Conservation (phyloP, 495 filamentous ascomycete genomes). For the Aspergillus haitiensis region DNA sequence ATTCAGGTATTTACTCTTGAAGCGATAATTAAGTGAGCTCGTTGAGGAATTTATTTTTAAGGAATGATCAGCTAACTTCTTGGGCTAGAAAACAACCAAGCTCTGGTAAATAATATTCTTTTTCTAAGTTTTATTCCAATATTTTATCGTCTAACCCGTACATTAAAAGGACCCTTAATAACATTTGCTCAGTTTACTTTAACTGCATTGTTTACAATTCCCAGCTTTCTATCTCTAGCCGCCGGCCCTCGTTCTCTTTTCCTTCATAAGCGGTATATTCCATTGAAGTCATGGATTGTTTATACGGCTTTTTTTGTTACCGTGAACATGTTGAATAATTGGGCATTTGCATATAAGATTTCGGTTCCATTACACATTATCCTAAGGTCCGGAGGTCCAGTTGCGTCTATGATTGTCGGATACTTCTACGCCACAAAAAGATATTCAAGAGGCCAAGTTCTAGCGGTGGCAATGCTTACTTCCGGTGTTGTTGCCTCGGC, state of each 20-base stretch:
- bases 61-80: conserved; percentile 52
- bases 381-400: conserved; percentile 88
- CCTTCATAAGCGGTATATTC: conserved; percentile 75
- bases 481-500: conserved; percentile 83
- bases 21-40: conserved; percentile 84
- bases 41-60: conserved; percentile 20
- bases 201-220: conserved; percentile 64
- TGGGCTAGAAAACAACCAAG: conserved; percentile 37
- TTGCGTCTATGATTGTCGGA: conserved; percentile 87
- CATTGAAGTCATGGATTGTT: conserved; percentile 77
- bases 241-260: conserved; percentile 62
- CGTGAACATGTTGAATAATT: conserved; percentile 95
- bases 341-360: conserved; percentile 95
- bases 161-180: conserved; percentile 70
- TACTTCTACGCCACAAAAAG: conserved; percentile 74
- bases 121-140: neutral
- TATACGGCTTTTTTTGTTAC: conserved; percentile 90
- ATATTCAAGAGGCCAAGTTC: conserved; percentile 76
- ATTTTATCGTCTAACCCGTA: conserved; percentile 10
- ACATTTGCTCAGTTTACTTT: conserved; percentile 93
- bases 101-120: conserved; percentile 31
- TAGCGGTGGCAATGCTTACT: conserved; percentile 78
- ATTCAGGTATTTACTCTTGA: conserved; percentile 86
- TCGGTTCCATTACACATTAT: conserved; percentile 98
- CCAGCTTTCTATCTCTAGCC: conserved; percentile 72